phyloP scores from a whole-genome alignment of 371 early-diverging fungal genomes.

The Actinomortierella ambigua region DNA sequence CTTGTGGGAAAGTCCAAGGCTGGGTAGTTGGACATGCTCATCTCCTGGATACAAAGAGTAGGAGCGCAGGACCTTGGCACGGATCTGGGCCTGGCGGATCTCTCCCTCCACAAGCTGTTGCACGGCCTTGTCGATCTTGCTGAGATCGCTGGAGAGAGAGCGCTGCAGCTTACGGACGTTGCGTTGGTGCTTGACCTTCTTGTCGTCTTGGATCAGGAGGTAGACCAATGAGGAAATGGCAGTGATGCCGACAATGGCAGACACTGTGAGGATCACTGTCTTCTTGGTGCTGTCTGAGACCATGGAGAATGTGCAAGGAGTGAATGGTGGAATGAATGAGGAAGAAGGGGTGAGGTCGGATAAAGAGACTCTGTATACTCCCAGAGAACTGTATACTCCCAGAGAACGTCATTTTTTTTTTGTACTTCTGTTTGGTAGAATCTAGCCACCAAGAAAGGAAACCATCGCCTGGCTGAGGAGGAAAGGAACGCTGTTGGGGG shows the following conservation, averaged over 20 bases:
- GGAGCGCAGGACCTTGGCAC: slow-evolving; percentile 19
- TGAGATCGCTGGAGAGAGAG: slow-evolving; percentile 10
- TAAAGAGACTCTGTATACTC: too few relatives aligned
- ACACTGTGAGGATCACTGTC: slow-evolving; percentile 33
- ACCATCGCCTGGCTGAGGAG: too few relatives aligned
- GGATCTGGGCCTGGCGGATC: slow-evolving; percentile 33
- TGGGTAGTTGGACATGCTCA: slow-evolving; percentile 14
- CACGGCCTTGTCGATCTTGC: slow-evolving; percentile 19
- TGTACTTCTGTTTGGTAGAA: too few relatives aligned
- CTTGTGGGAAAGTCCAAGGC: slow-evolving; percentile 15
- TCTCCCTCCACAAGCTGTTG: slow-evolving; percentile 21
- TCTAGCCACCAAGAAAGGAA: too few relatives aligned
- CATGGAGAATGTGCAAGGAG: too few relatives aligned
- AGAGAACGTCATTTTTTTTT: too few relatives aligned
- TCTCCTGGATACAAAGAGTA: slow-evolving; percentile 24
- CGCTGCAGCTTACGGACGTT: slow-evolving; percentile 22
- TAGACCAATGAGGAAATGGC: slow-evolving; percentile 29
- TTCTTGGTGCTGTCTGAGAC: slow-evolving; percentile 33
- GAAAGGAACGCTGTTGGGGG: too few relatives aligned
- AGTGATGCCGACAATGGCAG: slow-evolving; percentile 33
- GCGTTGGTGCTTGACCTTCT: slow-evolving; percentile 34
- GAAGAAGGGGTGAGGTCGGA: too few relatives aligned
- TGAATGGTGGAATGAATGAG: too few relatives aligned
- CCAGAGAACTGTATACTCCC: too few relatives aligned
- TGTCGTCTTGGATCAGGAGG: slow-evolving; percentile 43